Percentiles rank a stretch among this genome's conserved stretches.
These are phyloP conservation scores for Eucalyptus decipiens DNA, from an alignment of 345 rosid species.

Conservation along the genomic window DNA sequence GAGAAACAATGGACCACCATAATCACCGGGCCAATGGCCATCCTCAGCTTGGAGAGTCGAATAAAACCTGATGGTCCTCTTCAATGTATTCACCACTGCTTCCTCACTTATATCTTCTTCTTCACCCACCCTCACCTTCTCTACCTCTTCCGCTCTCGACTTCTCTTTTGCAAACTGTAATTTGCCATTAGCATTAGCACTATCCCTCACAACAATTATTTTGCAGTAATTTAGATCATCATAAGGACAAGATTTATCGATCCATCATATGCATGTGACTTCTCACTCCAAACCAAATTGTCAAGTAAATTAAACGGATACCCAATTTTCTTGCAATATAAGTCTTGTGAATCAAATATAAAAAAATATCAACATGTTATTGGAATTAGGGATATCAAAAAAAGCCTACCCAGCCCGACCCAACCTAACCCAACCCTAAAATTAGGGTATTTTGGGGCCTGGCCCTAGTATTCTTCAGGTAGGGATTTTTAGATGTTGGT, in stretches of 20 bases:
- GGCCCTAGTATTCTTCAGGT: no score
- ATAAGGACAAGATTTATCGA: not conserved
- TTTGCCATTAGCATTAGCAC: not conserved
- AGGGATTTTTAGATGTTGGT: no score
- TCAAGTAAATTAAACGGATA: no score
- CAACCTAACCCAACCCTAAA: no score
- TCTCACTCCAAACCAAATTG: not conserved
- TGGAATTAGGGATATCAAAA: no score
- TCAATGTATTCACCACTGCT: conserved; percentile 5
- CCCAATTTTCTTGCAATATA: no score
- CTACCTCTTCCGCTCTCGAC: not conserved
- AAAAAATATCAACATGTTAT: no score
- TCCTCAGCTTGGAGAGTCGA: conserved; percentile 23
- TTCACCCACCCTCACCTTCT: not conserved
- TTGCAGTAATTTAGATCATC: not conserved
- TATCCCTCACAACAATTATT: not conserved
- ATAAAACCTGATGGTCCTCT: conserved; percentile 15
- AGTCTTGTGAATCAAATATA: no score
- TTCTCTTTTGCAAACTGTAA: not conserved
- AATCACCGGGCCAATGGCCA: conserved; percentile 37
- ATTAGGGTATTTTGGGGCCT: no score
- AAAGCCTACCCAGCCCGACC: no score
- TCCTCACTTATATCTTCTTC: conserved; percentile 15
- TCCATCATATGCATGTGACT: not conserved
- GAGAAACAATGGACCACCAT: conserved; percentile 34